Percentiles rank a stretch among this genome's conserved stretches.
phyloP scores from a whole-genome alignment of 371 early-diverging fungal genomes.

The Coemansia sp. region DNA sequence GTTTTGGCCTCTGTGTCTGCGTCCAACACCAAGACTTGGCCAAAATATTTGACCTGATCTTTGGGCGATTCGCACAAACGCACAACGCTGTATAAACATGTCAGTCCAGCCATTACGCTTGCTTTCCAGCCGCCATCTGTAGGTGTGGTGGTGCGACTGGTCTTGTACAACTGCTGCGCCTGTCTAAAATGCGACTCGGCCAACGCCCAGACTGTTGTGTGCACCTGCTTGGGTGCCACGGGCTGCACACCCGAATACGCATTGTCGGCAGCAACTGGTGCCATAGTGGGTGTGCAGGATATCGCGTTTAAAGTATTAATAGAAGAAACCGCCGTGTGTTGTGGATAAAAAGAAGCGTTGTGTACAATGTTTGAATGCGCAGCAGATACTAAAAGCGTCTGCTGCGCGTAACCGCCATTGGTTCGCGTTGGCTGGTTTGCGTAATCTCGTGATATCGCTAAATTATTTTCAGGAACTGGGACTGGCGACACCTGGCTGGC shows the following conservation, averaged over 20 bases:
- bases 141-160: neutral
- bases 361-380: neutral
- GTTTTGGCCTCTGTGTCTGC: slow-evolving; percentile 42
- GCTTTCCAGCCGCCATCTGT: slow-evolving; percentile 16
- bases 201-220: slow-evolving; percentile 23
- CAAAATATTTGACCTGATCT: slow-evolving; percentile 6
- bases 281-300: slow-evolving; percentile 2
- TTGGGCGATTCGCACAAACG: slow-evolving; percentile 19
- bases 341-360: neutral
- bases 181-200: slow-evolving; percentile 38
- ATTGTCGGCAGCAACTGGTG: neutral
- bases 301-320: neutral
- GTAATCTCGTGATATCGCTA: neutral
- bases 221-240: slow-evolving; percentile 8
- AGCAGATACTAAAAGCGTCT: neutral
- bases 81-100: slow-evolving; percentile 36
- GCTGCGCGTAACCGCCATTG: slow-evolving; percentile 7
- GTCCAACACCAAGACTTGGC: slow-evolving; percentile 2
- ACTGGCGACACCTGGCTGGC: neutral
- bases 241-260: neutral
- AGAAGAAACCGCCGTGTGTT: neutral
- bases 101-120: slow-evolving; percentile 19
- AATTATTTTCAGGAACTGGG: slow-evolving; percentile 1
- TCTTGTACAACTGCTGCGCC: slow-evolving; percentile 16
- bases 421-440: slow-evolving; percentile 1